phyloP scores from a whole-genome alignment of 1,284 basidiomycete species.

The Tilletia caries region DNA sequence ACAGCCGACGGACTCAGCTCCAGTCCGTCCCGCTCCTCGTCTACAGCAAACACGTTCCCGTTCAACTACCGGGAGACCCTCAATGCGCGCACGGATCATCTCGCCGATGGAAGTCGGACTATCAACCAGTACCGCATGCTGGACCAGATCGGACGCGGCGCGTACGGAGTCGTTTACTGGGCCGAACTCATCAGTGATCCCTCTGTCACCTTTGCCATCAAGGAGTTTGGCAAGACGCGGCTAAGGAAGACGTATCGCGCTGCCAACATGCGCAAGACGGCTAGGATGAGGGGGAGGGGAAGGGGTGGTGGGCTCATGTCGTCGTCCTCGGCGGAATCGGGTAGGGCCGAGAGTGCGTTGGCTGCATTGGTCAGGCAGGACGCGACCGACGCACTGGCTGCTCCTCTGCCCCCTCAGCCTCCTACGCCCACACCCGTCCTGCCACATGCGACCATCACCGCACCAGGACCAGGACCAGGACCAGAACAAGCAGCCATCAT shows the following conservation, averaged over 20 bases:
- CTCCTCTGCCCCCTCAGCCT: no score
- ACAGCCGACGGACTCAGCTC: not conserved
- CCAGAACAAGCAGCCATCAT: not conserved
- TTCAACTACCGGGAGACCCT: constrained; percentile 39
- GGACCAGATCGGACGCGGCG: constrained; percentile 43
- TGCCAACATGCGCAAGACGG: constrained; percentile 18
- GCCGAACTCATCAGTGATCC: constrained; percentile 35
- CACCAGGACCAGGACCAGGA: no score
- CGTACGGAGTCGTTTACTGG: constrained; percentile 45
- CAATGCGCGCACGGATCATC: constrained; percentile 41
- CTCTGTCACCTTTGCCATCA: constrained; percentile 28
- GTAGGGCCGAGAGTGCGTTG: not conserved
- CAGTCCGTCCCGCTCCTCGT: not conserved
- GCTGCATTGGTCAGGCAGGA: not conserved
- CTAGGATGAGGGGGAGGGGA: constrained; percentile 2
- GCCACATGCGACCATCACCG: no score
- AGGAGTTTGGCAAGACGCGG: constrained; percentile 51
- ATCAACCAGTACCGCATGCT: constrained; percentile 52
- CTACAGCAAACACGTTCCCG: not conserved
- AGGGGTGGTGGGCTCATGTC: not conserved
- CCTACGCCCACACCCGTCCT: no score
- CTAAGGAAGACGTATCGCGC: constrained; percentile 37
- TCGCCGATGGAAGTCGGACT: constrained; percentile 46
- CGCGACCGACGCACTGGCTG: not conserved
- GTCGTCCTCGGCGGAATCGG: not conserved